These are phyloP conservation scores for Neurospora sp. DNA, from an alignment of 495 filamentous ascomycete species.

Conservation along the genomic window DNA sequence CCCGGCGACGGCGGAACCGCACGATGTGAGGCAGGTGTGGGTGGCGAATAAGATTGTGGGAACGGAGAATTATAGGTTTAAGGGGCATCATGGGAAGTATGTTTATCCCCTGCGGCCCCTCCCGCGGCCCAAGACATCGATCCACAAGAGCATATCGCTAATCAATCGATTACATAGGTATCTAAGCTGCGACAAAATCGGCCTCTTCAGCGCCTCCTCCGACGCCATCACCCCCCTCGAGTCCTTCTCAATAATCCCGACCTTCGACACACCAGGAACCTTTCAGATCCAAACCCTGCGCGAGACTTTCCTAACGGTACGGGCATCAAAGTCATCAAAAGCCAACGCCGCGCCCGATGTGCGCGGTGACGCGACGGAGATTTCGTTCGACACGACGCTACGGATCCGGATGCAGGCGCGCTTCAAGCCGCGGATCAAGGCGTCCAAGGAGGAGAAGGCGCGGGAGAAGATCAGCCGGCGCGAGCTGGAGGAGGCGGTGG, in stretches of 20 bases:
- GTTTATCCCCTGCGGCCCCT: slow-evolving; percentile 11
- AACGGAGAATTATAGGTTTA: slow-evolving; percentile 71
- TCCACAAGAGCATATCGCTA: too few species aligned
- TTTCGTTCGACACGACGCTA: slow-evolving; percentile 66
- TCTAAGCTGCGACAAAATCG: slow-evolving; percentile 74
- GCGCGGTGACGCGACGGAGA: slow-evolving; percentile 63
- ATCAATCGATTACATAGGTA: slow-evolving; percentile 24
- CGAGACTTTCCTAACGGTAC: slow-evolving; percentile 50
- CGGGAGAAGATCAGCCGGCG: slow-evolving; percentile 75
- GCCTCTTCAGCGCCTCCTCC: slow-evolving; percentile 61
- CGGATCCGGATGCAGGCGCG: slow-evolving; percentile 88
- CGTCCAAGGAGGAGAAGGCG: slow-evolving; percentile 68
- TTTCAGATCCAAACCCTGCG: slow-evolving; percentile 61
- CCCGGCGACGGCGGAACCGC: slow-evolving; percentile 74
- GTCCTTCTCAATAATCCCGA: slow-evolving; percentile 61
- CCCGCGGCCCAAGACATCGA: too few species aligned
- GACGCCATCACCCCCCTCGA: slow-evolving; percentile 78
- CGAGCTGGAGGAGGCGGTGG: slow-evolving; percentile 77
- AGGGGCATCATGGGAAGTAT: slow-evolving; percentile 76
- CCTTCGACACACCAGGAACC: slow-evolving; percentile 50
- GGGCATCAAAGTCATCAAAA: slow-evolving; percentile 32
- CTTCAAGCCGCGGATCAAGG: slow-evolving; percentile 76
- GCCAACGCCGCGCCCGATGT: slow-evolving; percentile 45
- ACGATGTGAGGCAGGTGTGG: slow-evolving; percentile 93
- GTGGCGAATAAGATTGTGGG: slow-evolving; percentile 78